Percentiles rank a stretch among this genome's conserved stretches.
These are phyloP conservation scores for Xanthoconium separans DNA, from an alignment of 1,284 basidiomycete genomes.

Conservation along the genomic window DNA sequence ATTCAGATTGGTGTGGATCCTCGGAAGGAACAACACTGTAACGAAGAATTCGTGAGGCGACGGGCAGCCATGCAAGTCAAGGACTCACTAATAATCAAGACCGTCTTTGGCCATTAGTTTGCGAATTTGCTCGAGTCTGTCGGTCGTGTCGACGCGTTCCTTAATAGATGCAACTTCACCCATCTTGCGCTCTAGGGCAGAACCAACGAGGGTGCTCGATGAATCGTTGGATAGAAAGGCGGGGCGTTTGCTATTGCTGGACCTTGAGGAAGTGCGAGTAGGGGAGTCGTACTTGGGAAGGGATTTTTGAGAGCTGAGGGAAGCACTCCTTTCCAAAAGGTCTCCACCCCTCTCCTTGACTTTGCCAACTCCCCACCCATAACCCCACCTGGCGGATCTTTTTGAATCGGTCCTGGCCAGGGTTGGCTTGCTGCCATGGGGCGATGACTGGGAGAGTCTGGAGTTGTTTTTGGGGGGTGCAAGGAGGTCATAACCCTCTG, in stretches of 20 bases:
- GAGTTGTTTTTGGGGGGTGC: constrained; percentile 18
- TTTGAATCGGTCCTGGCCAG: constrained; percentile 54
- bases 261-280: constrained; percentile 40
- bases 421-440: constrained; percentile 39
- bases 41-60: constrained; percentile 8
- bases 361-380: constrained; percentile 68
- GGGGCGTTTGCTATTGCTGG: constrained; percentile 43
- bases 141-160: constrained; percentile 54
- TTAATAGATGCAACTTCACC: constrained; percentile 57
- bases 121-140: constrained; percentile 66
- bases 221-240: constrained; percentile 57
- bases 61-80: constrained; percentile 3
- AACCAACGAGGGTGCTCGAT: constrained; percentile 68
- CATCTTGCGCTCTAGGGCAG: constrained; percentile 64
- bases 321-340: constrained; percentile 43
- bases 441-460: constrained; percentile 29
- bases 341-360: constrained; percentile 50
- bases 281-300: constrained; percentile 38
- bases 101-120: constrained; percentile 70
- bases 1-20: constrained; percentile 90
- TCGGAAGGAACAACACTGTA: constrained; percentile 73
- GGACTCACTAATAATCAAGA: constrained; percentile 83
- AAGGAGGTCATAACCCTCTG: constrained; percentile 51
- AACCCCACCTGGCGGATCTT: constrained; percentile 52
- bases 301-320: constrained; percentile 36